Conservation (phyloP, 2,329 filamentous ascomycete species). For the Exophiala xenobiotica region DNA sequence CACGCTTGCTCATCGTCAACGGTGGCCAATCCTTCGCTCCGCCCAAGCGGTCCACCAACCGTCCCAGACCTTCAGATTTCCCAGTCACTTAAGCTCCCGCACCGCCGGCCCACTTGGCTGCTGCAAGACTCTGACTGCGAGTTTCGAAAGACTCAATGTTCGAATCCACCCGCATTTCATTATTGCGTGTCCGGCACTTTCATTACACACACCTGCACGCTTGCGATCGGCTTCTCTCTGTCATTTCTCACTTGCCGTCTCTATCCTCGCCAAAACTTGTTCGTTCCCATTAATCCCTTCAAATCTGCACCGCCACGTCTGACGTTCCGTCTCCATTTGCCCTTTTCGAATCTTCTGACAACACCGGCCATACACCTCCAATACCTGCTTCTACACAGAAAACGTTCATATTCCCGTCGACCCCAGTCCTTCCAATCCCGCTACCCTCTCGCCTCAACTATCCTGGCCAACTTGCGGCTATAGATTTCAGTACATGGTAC, state of each 20-base stretch:
- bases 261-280: constrained; percentile 30
- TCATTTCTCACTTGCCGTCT: constrained; percentile 17
- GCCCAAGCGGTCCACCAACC: constrained; percentile 4
- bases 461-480: constrained; percentile 18
- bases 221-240: constrained; percentile 22
- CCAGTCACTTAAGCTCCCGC: constrained; percentile 22
- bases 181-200: background rate
- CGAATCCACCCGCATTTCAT: constrained; percentile 2
- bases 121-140: constrained; percentile 9
- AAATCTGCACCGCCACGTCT: constrained; percentile 31
- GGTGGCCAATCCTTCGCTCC: background rate
- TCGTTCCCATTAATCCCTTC: constrained; percentile 14
- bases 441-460: constrained; percentile 11
- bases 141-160: background rate
- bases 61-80: constrained; percentile 12
- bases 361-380: constrained; percentile 19
- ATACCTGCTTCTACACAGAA: constrained; percentile 17
- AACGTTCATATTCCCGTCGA: constrained; percentile 8
- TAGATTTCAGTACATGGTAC: constrained; percentile 29
- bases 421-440: constrained; percentile 10
- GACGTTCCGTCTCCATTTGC: constrained; percentile 20
- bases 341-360: constrained; percentile 19
- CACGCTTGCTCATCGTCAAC: constrained; percentile 1
- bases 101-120: constrained; percentile 20
- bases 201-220: constrained; percentile 6